Conservation (phyloP, 495 filamentous ascomycete species). For the Extremus antarcticus region DNA sequence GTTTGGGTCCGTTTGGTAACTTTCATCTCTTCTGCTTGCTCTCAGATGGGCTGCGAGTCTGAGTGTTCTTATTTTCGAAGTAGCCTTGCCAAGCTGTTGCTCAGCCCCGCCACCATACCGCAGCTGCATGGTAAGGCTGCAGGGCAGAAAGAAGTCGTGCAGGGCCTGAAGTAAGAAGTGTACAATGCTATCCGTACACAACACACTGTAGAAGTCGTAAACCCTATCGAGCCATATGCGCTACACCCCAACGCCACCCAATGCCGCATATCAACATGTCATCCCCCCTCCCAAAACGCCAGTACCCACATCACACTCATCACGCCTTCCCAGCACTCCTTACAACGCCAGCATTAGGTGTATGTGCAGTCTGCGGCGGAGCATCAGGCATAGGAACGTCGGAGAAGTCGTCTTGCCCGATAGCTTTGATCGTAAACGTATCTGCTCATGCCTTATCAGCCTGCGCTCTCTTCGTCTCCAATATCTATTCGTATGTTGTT, state of each 20-base stretch:
- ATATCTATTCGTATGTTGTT: neutral
- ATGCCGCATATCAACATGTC: neutral
- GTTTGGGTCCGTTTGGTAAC: neutral
- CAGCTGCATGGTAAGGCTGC: neutral
- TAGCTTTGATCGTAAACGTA: slow-evolving; percentile 72
- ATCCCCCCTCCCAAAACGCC: neutral
- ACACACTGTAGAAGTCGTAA: neutral
- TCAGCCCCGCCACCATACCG: neutral
- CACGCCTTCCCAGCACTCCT: slow-evolving; percentile 13
- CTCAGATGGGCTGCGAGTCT: neutral
- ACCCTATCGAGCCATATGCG: neutral
- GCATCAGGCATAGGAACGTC: slow-evolving; percentile 79
- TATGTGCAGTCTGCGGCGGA: slow-evolving; percentile 36
- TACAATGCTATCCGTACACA: neutral
- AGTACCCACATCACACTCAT: neutral
- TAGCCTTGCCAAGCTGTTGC: neutral
- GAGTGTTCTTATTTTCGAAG: neutral
- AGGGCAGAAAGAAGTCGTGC: neutral
- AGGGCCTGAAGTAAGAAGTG: neutral
- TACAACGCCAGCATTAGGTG: slow-evolving; percentile 15
- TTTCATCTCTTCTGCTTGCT: neutral
- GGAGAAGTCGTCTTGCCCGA: slow-evolving; percentile 96
- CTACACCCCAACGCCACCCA: neutral
- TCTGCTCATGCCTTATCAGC: slow-evolving; percentile 40
- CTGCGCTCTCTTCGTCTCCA: neutral